These are phyloP conservation scores for Hygrocybe punicea DNA, from an alignment of 768 basidiomycete species.

Conservation along the genomic window DNA sequence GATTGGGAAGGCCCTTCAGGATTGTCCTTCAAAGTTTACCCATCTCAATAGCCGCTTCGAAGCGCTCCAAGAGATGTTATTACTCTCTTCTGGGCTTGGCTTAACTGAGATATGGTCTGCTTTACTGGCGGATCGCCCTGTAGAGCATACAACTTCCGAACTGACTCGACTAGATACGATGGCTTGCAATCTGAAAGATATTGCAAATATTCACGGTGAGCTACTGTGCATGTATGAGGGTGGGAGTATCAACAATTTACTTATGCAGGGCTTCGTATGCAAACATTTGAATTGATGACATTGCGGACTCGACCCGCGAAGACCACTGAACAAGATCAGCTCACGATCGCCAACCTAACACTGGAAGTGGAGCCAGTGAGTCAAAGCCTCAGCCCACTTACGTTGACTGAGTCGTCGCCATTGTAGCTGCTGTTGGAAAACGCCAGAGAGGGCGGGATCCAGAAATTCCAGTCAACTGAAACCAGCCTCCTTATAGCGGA, in stretches of 20 bases:
- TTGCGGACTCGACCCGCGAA: constrained; percentile 31
- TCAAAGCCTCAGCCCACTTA: not conserved
- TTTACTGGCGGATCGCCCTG: constrained; percentile 32
- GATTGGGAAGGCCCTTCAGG: constrained; percentile 44
- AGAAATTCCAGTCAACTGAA: not conserved
- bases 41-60: constrained; percentile 32
- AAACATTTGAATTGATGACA: constrained; percentile 41
- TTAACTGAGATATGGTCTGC: constrained; percentile 68
- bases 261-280: constrained; percentile 37
- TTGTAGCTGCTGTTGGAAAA: not conserved
- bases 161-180: constrained; percentile 23
- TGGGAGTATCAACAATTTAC: not conserved
- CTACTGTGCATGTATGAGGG: not conserved
- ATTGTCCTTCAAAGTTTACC: constrained; percentile 33
- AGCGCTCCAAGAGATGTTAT: constrained; percentile 47
- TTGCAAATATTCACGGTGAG: constrained; percentile 9
- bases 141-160: constrained; percentile 10
- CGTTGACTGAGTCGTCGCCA: not conserved
- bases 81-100: constrained; percentile 67
- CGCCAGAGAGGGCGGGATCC: not conserved
- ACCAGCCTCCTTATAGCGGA: constrained; percentile 3
- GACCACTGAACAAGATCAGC: constrained; percentile 17
- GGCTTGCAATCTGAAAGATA: constrained; percentile 17
- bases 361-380: constrained; percentile 24
- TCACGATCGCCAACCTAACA: constrained; percentile 12